Evolutionary conservation across 129 eudicot species (phyloP).

Genomic region (Silybum marianum): DNA sequence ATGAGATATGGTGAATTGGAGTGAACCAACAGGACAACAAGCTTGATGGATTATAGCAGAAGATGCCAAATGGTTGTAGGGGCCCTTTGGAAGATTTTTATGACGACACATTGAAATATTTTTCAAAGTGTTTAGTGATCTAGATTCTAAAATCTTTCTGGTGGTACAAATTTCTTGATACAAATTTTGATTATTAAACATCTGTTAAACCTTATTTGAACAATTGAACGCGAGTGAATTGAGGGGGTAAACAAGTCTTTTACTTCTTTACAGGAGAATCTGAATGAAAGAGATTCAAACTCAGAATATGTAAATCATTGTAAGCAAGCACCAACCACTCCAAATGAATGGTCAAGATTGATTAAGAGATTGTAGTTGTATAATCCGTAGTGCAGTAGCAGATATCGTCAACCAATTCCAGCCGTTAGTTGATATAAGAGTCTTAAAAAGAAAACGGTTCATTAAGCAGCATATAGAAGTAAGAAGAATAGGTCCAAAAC

Average conservation of each 20-base stretch:
- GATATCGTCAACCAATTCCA: background rate
- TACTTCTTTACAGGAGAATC: background rate
- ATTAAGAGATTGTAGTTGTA: background rate
- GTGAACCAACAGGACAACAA: background rate
- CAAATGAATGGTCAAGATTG: background rate
- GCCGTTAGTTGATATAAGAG: background rate
- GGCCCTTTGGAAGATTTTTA: background rate
- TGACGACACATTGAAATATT: background rate
- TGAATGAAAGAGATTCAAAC: background rate
- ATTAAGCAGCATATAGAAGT: background rate
- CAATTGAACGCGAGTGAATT: background rate
- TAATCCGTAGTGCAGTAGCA: background rate
- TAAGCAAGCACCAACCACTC: background rate
- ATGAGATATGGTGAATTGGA: background rate
- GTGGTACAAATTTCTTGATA: background rate
- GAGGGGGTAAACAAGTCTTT: background rate
- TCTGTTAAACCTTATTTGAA: background rate
- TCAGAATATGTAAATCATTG: background rate
- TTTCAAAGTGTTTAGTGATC: background rate
- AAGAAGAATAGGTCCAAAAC: background rate
- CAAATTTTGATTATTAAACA: background rate
- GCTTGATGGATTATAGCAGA: background rate
- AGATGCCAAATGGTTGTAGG: background rate
- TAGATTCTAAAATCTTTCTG: background rate
- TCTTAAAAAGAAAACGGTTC: background rate